A percentile compares a stretch with the other conserved stretches of the same genome.
phyloP scores from a whole-genome alignment of 306 rosid species.

The Neltuma alba region DNA sequence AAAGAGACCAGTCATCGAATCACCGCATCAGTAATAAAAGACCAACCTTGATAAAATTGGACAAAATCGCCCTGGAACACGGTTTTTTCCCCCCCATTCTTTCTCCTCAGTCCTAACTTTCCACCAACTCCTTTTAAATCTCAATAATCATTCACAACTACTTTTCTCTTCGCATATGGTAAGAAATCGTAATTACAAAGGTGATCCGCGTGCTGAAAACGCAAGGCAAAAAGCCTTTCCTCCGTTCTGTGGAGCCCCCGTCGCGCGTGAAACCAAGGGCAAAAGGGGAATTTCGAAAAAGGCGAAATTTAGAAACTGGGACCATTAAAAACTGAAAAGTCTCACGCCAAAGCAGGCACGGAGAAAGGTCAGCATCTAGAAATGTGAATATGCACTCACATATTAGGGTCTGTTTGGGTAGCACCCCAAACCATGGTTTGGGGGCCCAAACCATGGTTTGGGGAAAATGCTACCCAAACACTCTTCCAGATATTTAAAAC shows the following conservation, averaged over 20 bases:
- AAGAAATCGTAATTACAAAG: conserved; percentile 28
- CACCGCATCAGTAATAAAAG: background rate
- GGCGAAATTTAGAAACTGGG: background rate
- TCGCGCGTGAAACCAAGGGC: conserved; percentile 28
- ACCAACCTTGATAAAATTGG: conserved; percentile 20
- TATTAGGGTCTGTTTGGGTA: too few species aligned
- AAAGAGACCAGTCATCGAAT: conserved; percentile 29
- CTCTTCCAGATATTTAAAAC: too few species aligned
- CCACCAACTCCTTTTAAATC: conserved; percentile 43
- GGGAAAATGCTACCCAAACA: too few species aligned
- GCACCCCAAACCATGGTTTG: too few species aligned
- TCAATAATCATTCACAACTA: conserved; percentile 41
- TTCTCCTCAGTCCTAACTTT: background rate
- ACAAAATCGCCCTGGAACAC: conserved; percentile 15
- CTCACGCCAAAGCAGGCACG: background rate
- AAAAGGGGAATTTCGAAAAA: background rate
- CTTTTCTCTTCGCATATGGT: background rate
- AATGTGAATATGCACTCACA: too few species aligned
- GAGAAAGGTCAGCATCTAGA: background rate
- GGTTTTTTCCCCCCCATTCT: background rate
- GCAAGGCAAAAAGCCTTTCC: background rate
- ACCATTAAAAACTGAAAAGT: background rate
- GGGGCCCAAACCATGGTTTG: too few species aligned
- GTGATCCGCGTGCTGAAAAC: conserved; percentile 20
- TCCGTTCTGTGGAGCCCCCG: background rate